Conservation (phyloP, 352 stramenopile genomes). For the Phytopythium oedochilum region DNA sequence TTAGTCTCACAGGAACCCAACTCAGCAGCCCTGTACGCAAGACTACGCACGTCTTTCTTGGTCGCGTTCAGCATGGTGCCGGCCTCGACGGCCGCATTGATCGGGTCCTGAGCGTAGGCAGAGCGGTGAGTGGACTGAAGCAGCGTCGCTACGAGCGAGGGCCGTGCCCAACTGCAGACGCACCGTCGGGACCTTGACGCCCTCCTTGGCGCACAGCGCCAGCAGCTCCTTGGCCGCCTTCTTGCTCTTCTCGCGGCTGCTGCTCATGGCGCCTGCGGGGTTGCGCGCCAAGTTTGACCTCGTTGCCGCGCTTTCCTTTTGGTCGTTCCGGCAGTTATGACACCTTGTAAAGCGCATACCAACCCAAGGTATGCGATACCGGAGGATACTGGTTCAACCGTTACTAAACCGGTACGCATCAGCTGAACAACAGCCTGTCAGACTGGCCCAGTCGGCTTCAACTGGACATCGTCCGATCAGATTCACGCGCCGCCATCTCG, state of each 20-base stretch:
- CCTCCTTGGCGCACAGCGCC: conserved; percentile 68
- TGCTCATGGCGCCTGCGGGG: not conserved
- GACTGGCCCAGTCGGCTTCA: no score
- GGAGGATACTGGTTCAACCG: no score
- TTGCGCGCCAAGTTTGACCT: not conserved
- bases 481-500: no score
- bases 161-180: no score
- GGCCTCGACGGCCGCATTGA: conserved; percentile 79
- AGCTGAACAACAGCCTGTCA: no score
- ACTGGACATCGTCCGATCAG: no score
- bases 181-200: conserved; percentile 77
- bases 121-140: not conserved
- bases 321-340: not conserved
- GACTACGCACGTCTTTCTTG: conserved; percentile 48
- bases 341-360: not conserved
- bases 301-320: not conserved
- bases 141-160: no score
- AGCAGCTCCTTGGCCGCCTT: conserved; percentile 73
- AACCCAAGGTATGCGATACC: not conserved
- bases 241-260: conserved; percentile 16
- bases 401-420: no score
- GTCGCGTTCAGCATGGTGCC: conserved; percentile 85
- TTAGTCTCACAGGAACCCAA: not conserved
- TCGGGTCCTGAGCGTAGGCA: conserved; percentile 31
- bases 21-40: no score